Evolutionary conservation across 257 asterid genomes (phyloP).

Genomic region (Eustoma russellianum): DNA sequence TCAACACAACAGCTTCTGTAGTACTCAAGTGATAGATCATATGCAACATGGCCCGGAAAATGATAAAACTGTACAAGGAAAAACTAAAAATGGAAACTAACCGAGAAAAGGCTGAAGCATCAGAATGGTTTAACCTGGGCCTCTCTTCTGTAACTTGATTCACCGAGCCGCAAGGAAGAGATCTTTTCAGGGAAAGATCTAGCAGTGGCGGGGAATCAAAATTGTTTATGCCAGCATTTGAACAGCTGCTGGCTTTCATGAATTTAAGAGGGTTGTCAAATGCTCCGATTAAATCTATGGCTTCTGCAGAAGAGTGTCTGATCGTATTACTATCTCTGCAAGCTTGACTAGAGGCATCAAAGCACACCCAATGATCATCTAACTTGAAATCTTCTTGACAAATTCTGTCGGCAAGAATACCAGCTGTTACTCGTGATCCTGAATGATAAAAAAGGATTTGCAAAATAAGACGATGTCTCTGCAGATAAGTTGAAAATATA

Average conservation of each 20-base stretch:
- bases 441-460: constrained; percentile 4
- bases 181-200: constrained; percentile 77
- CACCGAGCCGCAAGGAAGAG: constrained; percentile 33
- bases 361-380: constrained; percentile 18
- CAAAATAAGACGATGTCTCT: constrained; percentile 3
- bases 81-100: constrained; percentile 24
- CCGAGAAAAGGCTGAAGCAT: constrained; percentile 89
- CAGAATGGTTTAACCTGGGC: constrained; percentile 61
- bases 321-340: constrained; percentile 19
- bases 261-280: constrained; percentile 49
- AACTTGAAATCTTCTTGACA: constrained; percentile 22
- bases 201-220: constrained; percentile 38
- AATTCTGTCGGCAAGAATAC: constrained; percentile 13
- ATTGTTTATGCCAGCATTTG: constrained; percentile 33
- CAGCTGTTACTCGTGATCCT: constrained; percentile 23
- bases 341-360: constrained; percentile 18
- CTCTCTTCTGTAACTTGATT: constrained; percentile 43
- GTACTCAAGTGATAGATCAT: no score
- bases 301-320: constrained; percentile 36
- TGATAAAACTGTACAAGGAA: no score
- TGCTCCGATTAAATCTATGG: constrained; percentile 81
- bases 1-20: no score
- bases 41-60: no score
- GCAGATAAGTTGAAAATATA: constrained; percentile 1
- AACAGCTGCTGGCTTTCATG: constrained; percentile 19